These are phyloP conservation scores for Anthracocystis walkeri DNA, from an alignment of 1,284 basidiomycete genomes.

Conservation along the genomic window DNA sequence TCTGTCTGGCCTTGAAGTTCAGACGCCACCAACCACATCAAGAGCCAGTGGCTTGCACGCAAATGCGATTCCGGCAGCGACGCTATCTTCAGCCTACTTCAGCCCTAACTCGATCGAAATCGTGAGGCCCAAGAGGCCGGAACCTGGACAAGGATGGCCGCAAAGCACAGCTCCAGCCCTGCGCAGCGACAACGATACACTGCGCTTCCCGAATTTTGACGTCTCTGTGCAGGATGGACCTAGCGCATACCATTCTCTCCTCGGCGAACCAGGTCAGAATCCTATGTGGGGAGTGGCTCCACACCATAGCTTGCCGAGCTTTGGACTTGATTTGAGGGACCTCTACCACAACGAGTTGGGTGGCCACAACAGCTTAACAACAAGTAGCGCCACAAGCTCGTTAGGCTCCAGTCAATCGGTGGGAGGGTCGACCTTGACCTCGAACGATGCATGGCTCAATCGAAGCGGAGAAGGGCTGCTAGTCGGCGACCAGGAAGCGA, in stretches of 20 bases:
- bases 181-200: background rate
- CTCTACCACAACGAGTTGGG: background rate
- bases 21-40: background rate
- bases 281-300: constrained; percentile 20
- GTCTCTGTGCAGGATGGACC: background rate
- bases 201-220: background rate
- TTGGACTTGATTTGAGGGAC: background rate
- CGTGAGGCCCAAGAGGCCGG: background rate
- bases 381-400: constrained; percentile 11
- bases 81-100: background rate
- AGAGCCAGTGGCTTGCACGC: background rate
- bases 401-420: constrained; percentile 18
- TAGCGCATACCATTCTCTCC: background rate
- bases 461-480: background rate
- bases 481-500: background rate
- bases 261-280: background rate
- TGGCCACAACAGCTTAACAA: background rate
- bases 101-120: background rate
- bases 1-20: background rate
- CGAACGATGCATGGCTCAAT: constrained; percentile 14
- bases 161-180: background rate
- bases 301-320: background rate
- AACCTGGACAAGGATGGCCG: background rate
- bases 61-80: background rate
- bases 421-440: constrained; percentile 9